phyloP scores from a whole-genome alignment of 257 asterid species.

The Parsonsia alboflavescens region DNA sequence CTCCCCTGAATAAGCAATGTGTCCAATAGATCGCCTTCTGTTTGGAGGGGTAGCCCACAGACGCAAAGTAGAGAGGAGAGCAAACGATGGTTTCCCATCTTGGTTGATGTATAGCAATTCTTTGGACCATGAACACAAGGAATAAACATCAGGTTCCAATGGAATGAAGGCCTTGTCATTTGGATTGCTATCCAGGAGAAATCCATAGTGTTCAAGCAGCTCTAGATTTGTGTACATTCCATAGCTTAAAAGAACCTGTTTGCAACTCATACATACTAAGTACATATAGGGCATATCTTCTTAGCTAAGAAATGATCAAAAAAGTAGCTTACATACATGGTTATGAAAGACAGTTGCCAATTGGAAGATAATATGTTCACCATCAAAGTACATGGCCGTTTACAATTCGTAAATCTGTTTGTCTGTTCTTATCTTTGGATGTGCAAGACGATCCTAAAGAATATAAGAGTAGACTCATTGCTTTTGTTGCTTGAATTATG shows the following conservation, averaged over 20 bases:
- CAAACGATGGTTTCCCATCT: constrained; percentile 72
- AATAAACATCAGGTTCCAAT: constrained; percentile 58
- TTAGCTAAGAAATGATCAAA: constrained; percentile 1
- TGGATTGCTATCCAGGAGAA: constrained; percentile 64
- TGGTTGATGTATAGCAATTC: constrained; percentile 62
- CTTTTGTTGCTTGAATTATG: background rate
- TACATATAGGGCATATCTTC: background rate
- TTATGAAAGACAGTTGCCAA: background rate
- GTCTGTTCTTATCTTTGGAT: background rate
- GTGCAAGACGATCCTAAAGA: background rate
- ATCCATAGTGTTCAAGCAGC: constrained; percentile 92
- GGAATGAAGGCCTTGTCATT: constrained; percentile 75
- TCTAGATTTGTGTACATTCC: constrained; percentile 90
- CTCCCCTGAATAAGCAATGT: constrained; percentile 54
- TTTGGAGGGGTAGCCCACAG: constrained; percentile 73
- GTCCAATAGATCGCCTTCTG: constrained; percentile 48
- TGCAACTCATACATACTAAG: too few species aligned
- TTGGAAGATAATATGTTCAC: background rate
- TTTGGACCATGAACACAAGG: constrained; percentile 61
- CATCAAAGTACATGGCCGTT: background rate
- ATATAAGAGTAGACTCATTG: background rate
- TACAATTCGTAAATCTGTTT: background rate
- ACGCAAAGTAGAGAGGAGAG: constrained; percentile 58
- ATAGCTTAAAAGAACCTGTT: constrained; percentile 89
- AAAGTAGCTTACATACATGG: background rate